Conservation (phyloP, 805 yeast genomes). For the Zygosaccharomyces lentus region DNA sequence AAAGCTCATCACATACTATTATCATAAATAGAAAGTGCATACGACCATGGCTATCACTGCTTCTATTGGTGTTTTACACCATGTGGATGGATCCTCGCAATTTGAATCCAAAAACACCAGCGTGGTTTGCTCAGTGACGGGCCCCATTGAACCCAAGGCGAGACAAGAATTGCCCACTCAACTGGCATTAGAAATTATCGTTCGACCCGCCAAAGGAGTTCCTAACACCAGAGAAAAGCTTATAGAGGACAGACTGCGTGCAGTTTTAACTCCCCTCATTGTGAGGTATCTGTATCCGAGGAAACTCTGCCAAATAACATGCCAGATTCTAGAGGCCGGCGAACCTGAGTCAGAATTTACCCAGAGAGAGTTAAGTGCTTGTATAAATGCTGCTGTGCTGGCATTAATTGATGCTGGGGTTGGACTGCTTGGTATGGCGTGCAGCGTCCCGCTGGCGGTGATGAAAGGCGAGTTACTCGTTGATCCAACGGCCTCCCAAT, state of each 20-base stretch:
- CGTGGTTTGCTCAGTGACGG: constrained; percentile 74
- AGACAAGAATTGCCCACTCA: constrained; percentile 81
- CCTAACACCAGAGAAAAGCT: constrained; percentile 71
- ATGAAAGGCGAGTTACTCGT: constrained; percentile 32
- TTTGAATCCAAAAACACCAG: constrained; percentile 48
- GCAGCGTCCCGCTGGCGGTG: constrained; percentile 49
- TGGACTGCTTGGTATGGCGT: constrained; percentile 59
- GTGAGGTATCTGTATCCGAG: constrained; percentile 69
- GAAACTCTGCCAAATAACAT: constrained; percentile 64
- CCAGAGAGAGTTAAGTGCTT: constrained; percentile 56
- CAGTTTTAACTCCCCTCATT: constrained; percentile 57
- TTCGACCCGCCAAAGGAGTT: constrained; percentile 74
- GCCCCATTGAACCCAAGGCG: constrained; percentile 81
- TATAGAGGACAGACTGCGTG: constrained; percentile 64
- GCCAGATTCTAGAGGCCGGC: constrained; percentile 54
- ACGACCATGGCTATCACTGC: constrained; percentile 12
- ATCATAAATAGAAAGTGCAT: neutral
- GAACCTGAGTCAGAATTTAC: constrained; percentile 30
- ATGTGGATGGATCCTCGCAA: constrained; percentile 80
- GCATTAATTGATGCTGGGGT: constrained; percentile 82
- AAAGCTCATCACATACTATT: constrained; percentile 1
- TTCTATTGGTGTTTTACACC: constrained; percentile 38
- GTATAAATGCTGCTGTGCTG: constrained; percentile 65
- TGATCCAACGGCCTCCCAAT: constrained; percentile 45
- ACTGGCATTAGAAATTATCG: constrained; percentile 71